Conservation (phyloP, 805 yeast genomes). For the Saturnispora hagleri region DNA sequence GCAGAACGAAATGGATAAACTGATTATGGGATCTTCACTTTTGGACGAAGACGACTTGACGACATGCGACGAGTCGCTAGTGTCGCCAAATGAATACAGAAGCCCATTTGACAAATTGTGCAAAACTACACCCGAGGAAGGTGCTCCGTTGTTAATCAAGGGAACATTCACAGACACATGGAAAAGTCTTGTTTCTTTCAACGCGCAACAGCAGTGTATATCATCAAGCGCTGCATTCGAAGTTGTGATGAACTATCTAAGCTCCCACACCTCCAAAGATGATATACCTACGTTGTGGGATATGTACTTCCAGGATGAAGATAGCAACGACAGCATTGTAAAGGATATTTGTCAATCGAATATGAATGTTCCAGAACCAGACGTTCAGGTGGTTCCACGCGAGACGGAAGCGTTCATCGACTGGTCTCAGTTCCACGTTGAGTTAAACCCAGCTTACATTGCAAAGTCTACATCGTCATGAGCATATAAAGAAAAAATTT, state of each 20-base stretch:
- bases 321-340: neutral
- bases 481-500: neutral
- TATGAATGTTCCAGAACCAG: neutral
- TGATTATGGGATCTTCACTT: slow-evolving; percentile 29
- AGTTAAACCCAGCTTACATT: neutral
- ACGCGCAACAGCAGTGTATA: neutral
- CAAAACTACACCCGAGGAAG: neutral
- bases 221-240: slow-evolving; percentile 1
- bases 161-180: slow-evolving; percentile 3
- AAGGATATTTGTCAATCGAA: neutral
- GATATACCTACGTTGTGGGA: slow-evolving; percentile 4
- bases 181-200: neutral
- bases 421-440: neutral
- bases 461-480: neutral
- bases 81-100: neutral
- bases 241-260: neutral
- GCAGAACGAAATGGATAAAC: slow-evolving; percentile 39
- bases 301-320: slow-evolving; percentile 1
- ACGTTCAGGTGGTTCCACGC: neutral
- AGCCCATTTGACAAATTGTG: slow-evolving; percentile 3
- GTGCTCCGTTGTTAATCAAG: neutral
- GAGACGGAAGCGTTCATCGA: neutral
- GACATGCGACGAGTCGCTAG: slow-evolving; percentile 1
- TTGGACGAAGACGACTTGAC: slow-evolving; percentile 16
- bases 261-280: neutral